phyloP scores from a whole-genome alignment of 1,284 basidiomycete genomes.

The Neonothopanus nambi region DNA sequence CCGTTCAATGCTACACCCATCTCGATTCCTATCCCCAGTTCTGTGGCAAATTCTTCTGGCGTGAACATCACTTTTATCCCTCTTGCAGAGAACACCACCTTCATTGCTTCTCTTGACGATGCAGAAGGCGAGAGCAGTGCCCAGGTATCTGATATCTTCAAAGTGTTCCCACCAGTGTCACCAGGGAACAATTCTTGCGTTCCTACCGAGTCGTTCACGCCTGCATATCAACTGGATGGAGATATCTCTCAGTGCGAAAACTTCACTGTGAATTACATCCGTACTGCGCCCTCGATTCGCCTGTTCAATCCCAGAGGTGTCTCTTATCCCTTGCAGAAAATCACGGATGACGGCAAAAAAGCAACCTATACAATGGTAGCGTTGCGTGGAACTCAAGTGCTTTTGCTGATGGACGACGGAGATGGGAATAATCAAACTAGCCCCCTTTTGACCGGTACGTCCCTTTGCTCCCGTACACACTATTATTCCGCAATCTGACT shows the following conservation, averaged over 20 bases:
- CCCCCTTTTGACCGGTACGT: conserved; percentile 35
- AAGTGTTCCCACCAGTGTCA: conserved; percentile 40
- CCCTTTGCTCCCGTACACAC: not conserved
- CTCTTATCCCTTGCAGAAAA: conserved; percentile 40
- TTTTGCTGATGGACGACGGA: conserved; percentile 42
- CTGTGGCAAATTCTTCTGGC: conserved; percentile 38
- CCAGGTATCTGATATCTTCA: conserved; percentile 49
- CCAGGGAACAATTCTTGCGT: conserved; percentile 44
- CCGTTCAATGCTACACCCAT: conserved; percentile 53
- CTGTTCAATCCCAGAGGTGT: conserved; percentile 44
- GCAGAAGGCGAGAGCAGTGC: conserved; percentile 38
- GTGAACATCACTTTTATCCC: conserved; percentile 54
- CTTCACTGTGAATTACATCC: conserved; percentile 45
- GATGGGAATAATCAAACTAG: conserved; percentile 32
- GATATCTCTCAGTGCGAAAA: conserved; percentile 50
- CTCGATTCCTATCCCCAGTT: conserved; percentile 46
- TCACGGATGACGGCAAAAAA: conserved; percentile 24
- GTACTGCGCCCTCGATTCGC: conserved; percentile 42
- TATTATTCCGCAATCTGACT: conserved; percentile 4
- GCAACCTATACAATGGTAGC: conserved; percentile 48
- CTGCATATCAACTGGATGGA: conserved; percentile 27
- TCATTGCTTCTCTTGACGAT: conserved; percentile 58
- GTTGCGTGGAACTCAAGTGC: conserved; percentile 36
- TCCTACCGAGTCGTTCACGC: conserved; percentile 21
- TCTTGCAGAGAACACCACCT: conserved; percentile 45